Conservation (phyloP, 2,329 filamentous ascomycete species). For the Aspergillus caelatus region DNA sequence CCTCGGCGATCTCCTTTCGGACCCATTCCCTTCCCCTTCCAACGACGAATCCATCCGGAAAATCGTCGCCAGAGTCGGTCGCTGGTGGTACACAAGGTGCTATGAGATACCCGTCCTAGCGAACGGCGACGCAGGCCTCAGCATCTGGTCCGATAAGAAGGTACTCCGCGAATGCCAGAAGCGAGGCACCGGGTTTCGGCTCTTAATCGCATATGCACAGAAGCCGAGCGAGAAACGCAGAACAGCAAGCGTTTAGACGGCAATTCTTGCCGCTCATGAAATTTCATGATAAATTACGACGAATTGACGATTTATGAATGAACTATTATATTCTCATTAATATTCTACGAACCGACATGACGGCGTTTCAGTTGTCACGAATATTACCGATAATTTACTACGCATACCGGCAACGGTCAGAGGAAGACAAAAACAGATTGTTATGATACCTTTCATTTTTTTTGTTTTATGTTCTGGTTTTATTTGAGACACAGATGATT, state of each 20-base stretch:
- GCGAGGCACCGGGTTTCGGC: conserved; percentile 81
- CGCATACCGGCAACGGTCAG: background rate
- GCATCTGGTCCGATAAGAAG: conserved; percentile 77
- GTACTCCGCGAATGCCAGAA: conserved; percentile 84
- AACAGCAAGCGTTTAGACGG: conserved; percentile 46
- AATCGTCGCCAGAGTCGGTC: conserved; percentile 86
- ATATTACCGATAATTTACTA: conserved; percentile 6
- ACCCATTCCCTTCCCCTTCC: conserved; percentile 66
- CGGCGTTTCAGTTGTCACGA: background rate
- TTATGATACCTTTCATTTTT: conserved; percentile 6
- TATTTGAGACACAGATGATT: background rate
- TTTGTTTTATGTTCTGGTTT: conserved; percentile 11
- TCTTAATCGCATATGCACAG: conserved; percentile 89
- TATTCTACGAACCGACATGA: background rate
- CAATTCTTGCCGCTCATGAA: background rate
- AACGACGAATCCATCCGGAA: conserved; percentile 86
- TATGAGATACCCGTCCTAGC: conserved; percentile 72
- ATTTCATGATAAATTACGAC: conserved; percentile 11
- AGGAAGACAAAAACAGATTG: conserved; percentile 8
- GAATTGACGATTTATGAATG: conserved; percentile 12
- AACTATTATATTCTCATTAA: background rate
- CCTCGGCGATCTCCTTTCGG: conserved; percentile 72
- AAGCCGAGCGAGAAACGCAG: conserved; percentile 62
- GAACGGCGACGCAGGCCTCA: conserved; percentile 54
- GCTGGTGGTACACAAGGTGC: conserved; percentile 96